A percentile compares a stretch with the other conserved stretches of the same genome.
Evolutionary conservation across 495 filamentous ascomycete species (phyloP).

Genomic region (Oleoguttula mirabilis): DNA sequence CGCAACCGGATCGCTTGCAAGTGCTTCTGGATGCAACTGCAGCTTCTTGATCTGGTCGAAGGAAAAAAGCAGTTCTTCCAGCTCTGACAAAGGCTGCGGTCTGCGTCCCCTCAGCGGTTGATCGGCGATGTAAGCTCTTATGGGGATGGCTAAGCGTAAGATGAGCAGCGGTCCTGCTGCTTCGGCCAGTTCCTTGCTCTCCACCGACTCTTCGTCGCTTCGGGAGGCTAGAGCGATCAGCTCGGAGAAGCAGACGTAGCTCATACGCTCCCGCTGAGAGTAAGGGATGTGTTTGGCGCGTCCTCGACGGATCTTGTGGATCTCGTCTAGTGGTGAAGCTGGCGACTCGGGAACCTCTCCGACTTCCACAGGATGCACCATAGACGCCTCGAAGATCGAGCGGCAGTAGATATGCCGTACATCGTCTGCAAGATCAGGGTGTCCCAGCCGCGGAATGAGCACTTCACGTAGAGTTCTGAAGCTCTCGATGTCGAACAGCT

Average conservation of each 20-base stretch:
- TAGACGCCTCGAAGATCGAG: constrained; percentile 68
- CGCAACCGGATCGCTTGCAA: constrained; percentile 44
- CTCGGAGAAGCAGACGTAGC: constrained; percentile 68
- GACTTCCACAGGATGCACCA: constrained; percentile 60
- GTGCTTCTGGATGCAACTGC: constrained; percentile 56
- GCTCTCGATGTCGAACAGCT: constrained; percentile 67
- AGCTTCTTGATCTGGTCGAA: constrained; percentile 52
- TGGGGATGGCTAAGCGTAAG: constrained; percentile 61
- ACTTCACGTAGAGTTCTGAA: constrained; percentile 57
- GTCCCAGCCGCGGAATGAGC: constrained; percentile 63
- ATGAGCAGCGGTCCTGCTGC: constrained; percentile 75
- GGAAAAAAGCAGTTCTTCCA: constrained; percentile 63
- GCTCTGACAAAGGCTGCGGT: constrained; percentile 76
- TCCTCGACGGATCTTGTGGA: constrained; percentile 55
- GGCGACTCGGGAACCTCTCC: constrained; percentile 37
- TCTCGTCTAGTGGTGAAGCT: constrained; percentile 42
- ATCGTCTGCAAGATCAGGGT: constrained; percentile 47
- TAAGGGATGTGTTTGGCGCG: constrained; percentile 26
- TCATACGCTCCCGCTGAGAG: constrained; percentile 54
- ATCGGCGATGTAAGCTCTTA: constrained; percentile 78
- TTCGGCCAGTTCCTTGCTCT: constrained; percentile 52
- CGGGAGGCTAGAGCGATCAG: constrained; percentile 50
- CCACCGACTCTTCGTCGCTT: constrained; percentile 24
- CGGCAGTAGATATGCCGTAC: constrained; percentile 59
- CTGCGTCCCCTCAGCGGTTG: constrained; percentile 84